Percentiles rank a stretch among this genome's conserved stretches.
These are phyloP conservation scores for Candida verbasci DNA, from an alignment of 805 yeast genomes.

Conservation along the genomic window DNA sequence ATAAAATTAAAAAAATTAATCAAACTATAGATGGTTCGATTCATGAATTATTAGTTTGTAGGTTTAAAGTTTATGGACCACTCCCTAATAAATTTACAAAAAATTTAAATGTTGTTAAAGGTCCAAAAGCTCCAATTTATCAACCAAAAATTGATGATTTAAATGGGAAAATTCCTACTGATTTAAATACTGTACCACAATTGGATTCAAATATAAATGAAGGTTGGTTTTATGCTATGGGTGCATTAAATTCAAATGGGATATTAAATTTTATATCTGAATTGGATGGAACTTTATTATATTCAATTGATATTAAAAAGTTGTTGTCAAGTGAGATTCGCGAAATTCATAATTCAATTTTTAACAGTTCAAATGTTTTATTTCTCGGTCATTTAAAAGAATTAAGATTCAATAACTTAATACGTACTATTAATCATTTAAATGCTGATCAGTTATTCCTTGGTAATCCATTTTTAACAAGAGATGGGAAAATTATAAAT, in stretches of 20 bases:
- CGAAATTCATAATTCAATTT: slow-evolving; percentile 58
- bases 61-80: slow-evolving; percentile 66
- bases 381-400: slow-evolving; percentile 55
- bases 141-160: slow-evolving; percentile 10
- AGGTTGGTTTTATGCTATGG: slow-evolving; percentile 74
- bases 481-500: slow-evolving; percentile 30
- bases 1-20: slow-evolving; percentile 24
- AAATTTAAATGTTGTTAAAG: slow-evolving; percentile 34
- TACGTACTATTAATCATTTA: slow-evolving; percentile 22
- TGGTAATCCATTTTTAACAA: slow-evolving; percentile 22
- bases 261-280: slow-evolving; percentile 55
- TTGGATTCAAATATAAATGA: slow-evolving; percentile 29
- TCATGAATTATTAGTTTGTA: slow-evolving; percentile 51
- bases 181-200: background rate
- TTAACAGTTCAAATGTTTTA: slow-evolving; percentile 54
- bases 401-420: slow-evolving; percentile 42
- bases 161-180: background rate
- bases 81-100: slow-evolving; percentile 35
- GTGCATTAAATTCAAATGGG: slow-evolving; percentile 63
- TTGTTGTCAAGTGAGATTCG: slow-evolving; percentile 60
- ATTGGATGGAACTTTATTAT: slow-evolving; percentile 58
- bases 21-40: slow-evolving; percentile 8
- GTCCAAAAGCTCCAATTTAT: slow-evolving; percentile 32
- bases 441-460: slow-evolving; percentile 15
- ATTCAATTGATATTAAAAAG: slow-evolving; percentile 51